Conservation (phyloP, 306 rosid genomes). For the Clitoria ternatea region DNA sequence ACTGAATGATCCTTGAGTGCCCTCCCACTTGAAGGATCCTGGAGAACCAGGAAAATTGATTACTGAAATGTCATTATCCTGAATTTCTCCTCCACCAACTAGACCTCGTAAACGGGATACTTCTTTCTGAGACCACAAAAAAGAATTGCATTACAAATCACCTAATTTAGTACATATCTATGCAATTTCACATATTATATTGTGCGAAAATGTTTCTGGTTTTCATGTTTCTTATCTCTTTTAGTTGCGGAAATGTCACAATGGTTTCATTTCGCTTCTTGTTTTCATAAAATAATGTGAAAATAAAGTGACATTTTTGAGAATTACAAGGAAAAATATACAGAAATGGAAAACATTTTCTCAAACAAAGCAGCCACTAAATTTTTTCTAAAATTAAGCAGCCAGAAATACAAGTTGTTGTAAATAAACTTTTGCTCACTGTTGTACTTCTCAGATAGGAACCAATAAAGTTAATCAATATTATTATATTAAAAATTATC, state of each 20-base stretch:
- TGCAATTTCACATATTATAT: not conserved
- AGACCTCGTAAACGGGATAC: constrained; percentile 69
- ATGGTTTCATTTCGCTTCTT: too few relatives aligned
- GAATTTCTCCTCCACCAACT: constrained; percentile 61
- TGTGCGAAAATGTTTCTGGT: too few relatives aligned
- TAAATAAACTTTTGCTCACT: not conserved
- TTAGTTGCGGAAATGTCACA: too few relatives aligned
- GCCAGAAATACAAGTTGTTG: not conserved
- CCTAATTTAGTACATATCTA: not conserved
- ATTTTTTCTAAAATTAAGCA: constrained; percentile 6
- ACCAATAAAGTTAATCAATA: not conserved
- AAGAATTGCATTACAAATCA: not conserved
- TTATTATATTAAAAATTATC: not conserved
- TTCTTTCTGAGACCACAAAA: constrained; percentile 62
- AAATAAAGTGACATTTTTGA: too few relatives aligned
- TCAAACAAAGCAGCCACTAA: too few relatives aligned
- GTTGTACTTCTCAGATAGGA: not conserved
- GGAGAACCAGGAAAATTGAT: constrained; percentile 85
- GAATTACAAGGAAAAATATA: too few relatives aligned
- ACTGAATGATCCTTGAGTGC: constrained; percentile 71
- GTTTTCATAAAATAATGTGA: too few relatives aligned
- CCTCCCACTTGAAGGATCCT: constrained; percentile 89
- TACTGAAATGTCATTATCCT: constrained; percentile 50
- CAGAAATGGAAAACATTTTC: too few relatives aligned
- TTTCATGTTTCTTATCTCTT: too few relatives aligned